Conservation (phyloP, 257 asterid species). For the Solanum sejunctum region DNA sequence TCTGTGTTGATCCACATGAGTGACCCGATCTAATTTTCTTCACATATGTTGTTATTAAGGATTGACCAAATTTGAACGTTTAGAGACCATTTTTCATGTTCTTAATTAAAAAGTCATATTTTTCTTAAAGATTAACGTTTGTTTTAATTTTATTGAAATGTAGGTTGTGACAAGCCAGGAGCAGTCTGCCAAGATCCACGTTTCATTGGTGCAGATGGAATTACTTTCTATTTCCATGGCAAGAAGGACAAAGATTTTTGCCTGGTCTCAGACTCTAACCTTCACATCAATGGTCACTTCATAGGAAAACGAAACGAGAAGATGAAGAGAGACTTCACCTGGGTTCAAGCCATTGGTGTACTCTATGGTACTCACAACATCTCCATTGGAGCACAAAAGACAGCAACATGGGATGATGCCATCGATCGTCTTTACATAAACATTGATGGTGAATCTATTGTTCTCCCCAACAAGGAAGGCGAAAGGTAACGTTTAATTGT, state of each 20-base stretch:
- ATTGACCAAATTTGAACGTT: background rate
- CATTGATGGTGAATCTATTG: slow-evolving; percentile 27
- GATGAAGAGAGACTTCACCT: slow-evolving; percentile 49
- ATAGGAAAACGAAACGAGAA: slow-evolving; percentile 31
- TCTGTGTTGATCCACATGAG: no score
- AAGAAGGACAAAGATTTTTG: slow-evolving; percentile 38
- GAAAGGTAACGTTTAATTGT: background rate
- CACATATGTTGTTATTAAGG: no score
- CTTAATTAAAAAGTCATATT: no score
- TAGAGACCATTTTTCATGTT: background rate
- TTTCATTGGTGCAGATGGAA: slow-evolving; percentile 62
- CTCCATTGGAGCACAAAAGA: slow-evolving; percentile 29
- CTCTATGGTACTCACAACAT: slow-evolving; percentile 27
- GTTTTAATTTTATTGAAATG: background rate
- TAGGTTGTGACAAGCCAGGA: slow-evolving; percentile 55
- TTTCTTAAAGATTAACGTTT: no score
- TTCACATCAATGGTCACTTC: slow-evolving; percentile 58
- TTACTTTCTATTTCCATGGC: slow-evolving; percentile 67
- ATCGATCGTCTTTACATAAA: slow-evolving; percentile 31
- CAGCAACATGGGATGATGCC: slow-evolving; percentile 33
- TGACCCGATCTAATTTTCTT: no score
- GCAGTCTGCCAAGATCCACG: slow-evolving; percentile 71
- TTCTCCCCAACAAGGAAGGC: slow-evolving; percentile 14
- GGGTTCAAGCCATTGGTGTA: slow-evolving; percentile 54
- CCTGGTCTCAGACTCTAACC: slow-evolving; percentile 39